phyloP scores from a whole-genome alignment of 2,329 filamentous ascomycete genomes.

The Trichoderma sp. region DNA sequence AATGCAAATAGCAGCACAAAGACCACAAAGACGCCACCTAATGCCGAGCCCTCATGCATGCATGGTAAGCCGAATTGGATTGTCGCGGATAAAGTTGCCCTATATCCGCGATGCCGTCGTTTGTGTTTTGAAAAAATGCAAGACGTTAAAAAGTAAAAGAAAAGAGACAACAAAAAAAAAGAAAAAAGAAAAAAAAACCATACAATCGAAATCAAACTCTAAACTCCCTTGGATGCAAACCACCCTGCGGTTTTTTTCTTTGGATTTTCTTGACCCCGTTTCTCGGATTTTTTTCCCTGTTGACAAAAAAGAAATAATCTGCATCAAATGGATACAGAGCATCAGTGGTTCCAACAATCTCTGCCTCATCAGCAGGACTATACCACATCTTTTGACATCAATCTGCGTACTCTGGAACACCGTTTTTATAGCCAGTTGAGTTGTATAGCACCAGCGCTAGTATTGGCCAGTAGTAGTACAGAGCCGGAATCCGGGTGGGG shows the following conservation, averaged over 20 bases:
- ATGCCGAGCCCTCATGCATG: conserved; percentile 35
- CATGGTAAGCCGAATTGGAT: conserved; percentile 28
- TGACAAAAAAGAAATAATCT: not conserved
- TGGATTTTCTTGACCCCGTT: conserved; percentile 28
- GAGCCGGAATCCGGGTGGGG: not conserved
- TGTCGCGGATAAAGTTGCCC: conserved; percentile 11
- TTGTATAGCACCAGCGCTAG: not conserved
- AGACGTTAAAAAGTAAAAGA: conserved; percentile 28
- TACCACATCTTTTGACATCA: not conserved
- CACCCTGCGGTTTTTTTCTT: conserved; percentile 57
- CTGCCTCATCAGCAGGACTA: not conserved
- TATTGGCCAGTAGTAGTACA: not conserved
- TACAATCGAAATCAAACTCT: conserved; percentile 23
- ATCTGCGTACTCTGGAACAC: not conserved
- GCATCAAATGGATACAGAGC: not conserved
- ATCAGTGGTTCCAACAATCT: not conserved
- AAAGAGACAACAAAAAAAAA: conserved; percentile 29
- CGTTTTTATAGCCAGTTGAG: not conserved
- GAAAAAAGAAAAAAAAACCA: conserved; percentile 29
- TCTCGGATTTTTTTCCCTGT: not conserved
- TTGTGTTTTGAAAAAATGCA: conserved; percentile 29
- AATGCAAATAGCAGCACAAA: conserved; percentile 37
- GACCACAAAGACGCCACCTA: conserved; percentile 29
- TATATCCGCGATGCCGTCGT: conserved; percentile 19
- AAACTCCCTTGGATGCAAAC: conserved; percentile 45